Percentiles rank a stretch among this genome's conserved stretches.
These are phyloP conservation scores for Amanita muscaria DNA, from an alignment of 768 basidiomycete genomes.

Conservation along the genomic window DNA sequence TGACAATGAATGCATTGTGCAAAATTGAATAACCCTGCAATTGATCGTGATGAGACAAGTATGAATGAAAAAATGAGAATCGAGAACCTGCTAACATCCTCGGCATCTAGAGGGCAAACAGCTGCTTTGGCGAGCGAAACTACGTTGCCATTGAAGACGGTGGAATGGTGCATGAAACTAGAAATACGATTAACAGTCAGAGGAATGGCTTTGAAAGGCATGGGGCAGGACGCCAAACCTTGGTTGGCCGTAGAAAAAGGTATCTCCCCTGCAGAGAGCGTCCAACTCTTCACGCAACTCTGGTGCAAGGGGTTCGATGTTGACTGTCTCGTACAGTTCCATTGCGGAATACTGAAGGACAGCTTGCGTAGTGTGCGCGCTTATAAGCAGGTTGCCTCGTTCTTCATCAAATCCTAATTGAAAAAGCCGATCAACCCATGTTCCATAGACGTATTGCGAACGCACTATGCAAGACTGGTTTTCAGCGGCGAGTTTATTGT, in stretches of 20 bases:
- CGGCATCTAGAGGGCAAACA: slow-evolving; percentile 66
- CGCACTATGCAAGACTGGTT: too few relatives aligned
- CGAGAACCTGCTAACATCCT: slow-evolving; percentile 73
- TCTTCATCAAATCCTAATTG: too few relatives aligned
- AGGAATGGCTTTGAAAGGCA: background rate
- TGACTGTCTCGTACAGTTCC: too few relatives aligned
- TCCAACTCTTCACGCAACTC: too few relatives aligned
- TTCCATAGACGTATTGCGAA: too few relatives aligned
- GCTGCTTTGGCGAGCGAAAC: slow-evolving; percentile 51
- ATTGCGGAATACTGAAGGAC: too few relatives aligned
- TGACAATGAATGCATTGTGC: slow-evolving; percentile 56
- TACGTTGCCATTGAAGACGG: slow-evolving; percentile 75
- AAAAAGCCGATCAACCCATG: too few relatives aligned
- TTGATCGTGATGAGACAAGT: background rate
- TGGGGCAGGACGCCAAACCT: slow-evolving; percentile 21
- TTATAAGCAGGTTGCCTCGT: too few relatives aligned
- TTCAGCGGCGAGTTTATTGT: too few relatives aligned
- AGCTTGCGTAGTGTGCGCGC: too few relatives aligned
- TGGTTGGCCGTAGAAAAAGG: slow-evolving; percentile 35
- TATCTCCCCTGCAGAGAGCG: too few relatives aligned
- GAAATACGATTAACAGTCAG: background rate
- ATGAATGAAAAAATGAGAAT: background rate
- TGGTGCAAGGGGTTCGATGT: too few relatives aligned
- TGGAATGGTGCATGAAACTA: slow-evolving; percentile 41
- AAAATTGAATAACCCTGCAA: slow-evolving; percentile 61